Evolutionary conservation across 257 asterid genomes (phyloP).

Genomic region (Solanum clarkiae): DNA sequence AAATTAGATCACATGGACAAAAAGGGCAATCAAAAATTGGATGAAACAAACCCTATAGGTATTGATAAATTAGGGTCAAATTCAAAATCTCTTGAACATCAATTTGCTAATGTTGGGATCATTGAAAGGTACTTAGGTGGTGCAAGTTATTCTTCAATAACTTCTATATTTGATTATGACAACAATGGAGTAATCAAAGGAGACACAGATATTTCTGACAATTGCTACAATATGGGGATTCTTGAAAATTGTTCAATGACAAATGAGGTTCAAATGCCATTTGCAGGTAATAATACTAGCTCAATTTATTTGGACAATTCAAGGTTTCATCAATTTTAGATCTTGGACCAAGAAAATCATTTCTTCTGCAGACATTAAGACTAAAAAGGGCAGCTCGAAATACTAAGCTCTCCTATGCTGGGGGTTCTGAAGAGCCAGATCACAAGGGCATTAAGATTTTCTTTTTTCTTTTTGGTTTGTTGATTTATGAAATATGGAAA

Average conservation of each 20-base stretch:
- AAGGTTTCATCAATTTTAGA: slow-evolving; percentile 10
- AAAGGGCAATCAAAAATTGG: not conserved
- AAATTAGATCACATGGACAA: slow-evolving; percentile 22
- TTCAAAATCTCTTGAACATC: slow-evolving; percentile 2
- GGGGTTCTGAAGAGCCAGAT: not conserved
- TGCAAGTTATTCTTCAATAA: not conserved
- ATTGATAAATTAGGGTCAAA: not conserved
- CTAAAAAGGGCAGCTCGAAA: too few species aligned
- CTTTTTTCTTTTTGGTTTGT: not conserved
- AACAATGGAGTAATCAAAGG: slow-evolving; percentile 2
- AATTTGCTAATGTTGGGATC: slow-evolving; percentile 27
- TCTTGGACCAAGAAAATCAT: not conserved
- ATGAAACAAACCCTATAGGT: slow-evolving; percentile 13
- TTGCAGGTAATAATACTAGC: slow-evolving; percentile 29
- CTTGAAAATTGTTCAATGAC: slow-evolving; percentile 18
- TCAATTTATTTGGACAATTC: slow-evolving; percentile 16
- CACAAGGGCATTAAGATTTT: not conserved
- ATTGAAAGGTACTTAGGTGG: slow-evolving; percentile 30
- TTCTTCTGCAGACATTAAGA: not conserved
- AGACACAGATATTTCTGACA: slow-evolving; percentile 9
- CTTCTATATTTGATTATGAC: slow-evolving; percentile 10
- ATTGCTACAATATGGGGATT: slow-evolving; percentile 17
- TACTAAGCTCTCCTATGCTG: not conserved
- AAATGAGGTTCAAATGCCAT: slow-evolving; percentile 7
- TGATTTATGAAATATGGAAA: not conserved